Base-by-base conservation (phyloP, 2,329 filamentous ascomycete genomes). In the Atkinsonella texensis region DNA sequence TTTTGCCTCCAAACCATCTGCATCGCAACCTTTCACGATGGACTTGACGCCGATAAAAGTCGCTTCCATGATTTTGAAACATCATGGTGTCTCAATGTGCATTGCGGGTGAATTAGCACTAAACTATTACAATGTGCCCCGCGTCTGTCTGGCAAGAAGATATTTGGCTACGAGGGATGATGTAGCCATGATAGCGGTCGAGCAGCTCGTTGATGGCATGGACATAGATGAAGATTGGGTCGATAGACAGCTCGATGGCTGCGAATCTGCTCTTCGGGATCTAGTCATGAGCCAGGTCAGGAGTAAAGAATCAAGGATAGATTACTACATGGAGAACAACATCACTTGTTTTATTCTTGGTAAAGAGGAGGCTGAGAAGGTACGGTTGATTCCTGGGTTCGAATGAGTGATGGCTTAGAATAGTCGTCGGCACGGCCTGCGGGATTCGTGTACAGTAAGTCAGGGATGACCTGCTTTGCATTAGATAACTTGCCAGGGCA, bases 161-260 rank as follows among this genome's bases (percentile, higher is more conserved):
- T 61, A 53, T 31, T 18, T 61, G 41, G 48, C 52, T 35, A 49
- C 50, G n/a, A 31, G 39, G 20, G 61, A 63, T 43, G 58, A 57
- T 35, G 48, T 55, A 11, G 56, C 58, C 33, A 58, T 57, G 52
- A 64, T 63, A 15, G 58, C 57, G 1, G 58, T 57, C n/a, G 59
- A 62, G 50, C 54, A 60, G 31, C 56, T 62, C 28, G 55, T 62
- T 20, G 61, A 62, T 42, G 58, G 59, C 15, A 60, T 62, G 58
- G 52, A 61, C 47, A 43, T 62, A 13, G 55, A 59, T 41, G 51
- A 57, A 41, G 48, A 42, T 11, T 61, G 58, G 60, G 52, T 54
- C 32, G 46, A 52, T 13, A 52, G 42, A 28, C 53, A 57, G 15
- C 51, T 62, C 13, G 17, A 15, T 2, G 33, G 44, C 39, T 52